Conservation (phyloP, 768 basidiomycete species). For the Lentinula detonsa region DNA sequence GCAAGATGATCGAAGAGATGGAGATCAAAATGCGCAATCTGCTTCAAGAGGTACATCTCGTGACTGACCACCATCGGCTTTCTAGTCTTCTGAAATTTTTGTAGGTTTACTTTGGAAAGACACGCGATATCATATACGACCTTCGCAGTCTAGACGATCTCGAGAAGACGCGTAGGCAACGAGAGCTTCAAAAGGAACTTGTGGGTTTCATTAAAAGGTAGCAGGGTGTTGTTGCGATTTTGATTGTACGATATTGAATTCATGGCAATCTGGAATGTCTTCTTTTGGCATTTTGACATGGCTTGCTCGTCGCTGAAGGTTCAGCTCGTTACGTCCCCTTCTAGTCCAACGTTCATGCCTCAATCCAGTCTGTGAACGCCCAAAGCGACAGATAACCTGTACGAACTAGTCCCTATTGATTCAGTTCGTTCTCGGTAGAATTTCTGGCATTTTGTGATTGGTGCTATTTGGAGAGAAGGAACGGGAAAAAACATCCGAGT, state of each 20-base stretch:
- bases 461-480: not conserved
- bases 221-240: not conserved
- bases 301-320: not conserved
- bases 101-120: conserved; percentile 94
- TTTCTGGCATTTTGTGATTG: not conserved
- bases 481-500: not conserved
- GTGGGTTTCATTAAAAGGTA: conserved; percentile 78
- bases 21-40: conserved; percentile 98
- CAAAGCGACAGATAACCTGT: not conserved
- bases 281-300: not conserved
- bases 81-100: not conserved
- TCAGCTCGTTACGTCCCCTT: not conserved
- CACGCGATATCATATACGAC: conserved; percentile 91
- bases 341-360: not conserved
- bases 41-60: conserved; percentile 65
- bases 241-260: not conserved
- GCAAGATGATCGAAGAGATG: conserved; percentile 96
- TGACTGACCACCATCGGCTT: not conserved
- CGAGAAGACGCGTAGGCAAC: conserved; percentile 73
- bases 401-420: not conserved
- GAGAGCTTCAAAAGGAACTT: conserved; percentile 87
- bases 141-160: conserved; percentile 84
- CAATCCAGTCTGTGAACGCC: not conserved
- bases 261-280: not conserved
- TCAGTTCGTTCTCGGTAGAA: not conserved